Evolutionary conservation across 805 yeast genomes (phyloP).

Genomic region (Vanderwaltozyma yarrowii): DNA sequence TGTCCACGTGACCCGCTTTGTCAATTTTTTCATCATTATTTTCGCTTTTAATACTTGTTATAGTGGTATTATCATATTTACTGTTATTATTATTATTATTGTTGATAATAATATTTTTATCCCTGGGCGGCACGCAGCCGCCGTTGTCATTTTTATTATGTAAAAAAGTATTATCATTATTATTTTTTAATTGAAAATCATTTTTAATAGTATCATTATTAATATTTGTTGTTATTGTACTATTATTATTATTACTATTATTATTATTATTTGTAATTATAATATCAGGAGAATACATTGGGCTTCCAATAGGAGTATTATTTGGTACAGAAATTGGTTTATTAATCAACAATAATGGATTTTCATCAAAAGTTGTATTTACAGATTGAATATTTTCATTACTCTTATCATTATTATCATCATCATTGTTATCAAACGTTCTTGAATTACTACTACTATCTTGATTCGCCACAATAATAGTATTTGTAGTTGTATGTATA

Average conservation of each 20-base stretch:
- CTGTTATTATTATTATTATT: slow-evolving; percentile 7
- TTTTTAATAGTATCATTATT: neutral
- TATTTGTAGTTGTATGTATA: no score
- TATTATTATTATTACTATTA: neutral
- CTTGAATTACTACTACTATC: no score
- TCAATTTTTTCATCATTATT: no score
- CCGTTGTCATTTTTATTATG: slow-evolving; percentile 1
- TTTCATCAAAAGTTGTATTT: slow-evolving; percentile 11
- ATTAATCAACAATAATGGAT: slow-evolving; percentile 11
- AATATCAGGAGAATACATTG: slow-evolving; percentile 7
- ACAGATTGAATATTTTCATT: slow-evolving; percentile 7
- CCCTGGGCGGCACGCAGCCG: slow-evolving; percentile 6
- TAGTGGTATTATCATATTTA: slow-evolving; percentile 5
- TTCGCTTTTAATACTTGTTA: no score
- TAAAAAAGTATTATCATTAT: neutral
- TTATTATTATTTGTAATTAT: neutral
- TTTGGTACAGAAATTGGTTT: slow-evolving; percentile 20
- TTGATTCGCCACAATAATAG: no score
- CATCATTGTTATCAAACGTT: no score
- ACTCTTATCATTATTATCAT: no score
- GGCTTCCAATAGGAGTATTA: slow-evolving; percentile 22
- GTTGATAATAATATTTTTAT: neutral
- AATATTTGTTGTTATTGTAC: neutral
- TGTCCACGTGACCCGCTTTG: no score
- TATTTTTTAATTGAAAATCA: neutral